A percentile compares a stretch with the other conserved stretches of the same genome.
These are phyloP conservation scores for Hypoxylon lenormandii DNA, from an alignment of 495 filamentous ascomycete species.

Conservation along the genomic window DNA sequence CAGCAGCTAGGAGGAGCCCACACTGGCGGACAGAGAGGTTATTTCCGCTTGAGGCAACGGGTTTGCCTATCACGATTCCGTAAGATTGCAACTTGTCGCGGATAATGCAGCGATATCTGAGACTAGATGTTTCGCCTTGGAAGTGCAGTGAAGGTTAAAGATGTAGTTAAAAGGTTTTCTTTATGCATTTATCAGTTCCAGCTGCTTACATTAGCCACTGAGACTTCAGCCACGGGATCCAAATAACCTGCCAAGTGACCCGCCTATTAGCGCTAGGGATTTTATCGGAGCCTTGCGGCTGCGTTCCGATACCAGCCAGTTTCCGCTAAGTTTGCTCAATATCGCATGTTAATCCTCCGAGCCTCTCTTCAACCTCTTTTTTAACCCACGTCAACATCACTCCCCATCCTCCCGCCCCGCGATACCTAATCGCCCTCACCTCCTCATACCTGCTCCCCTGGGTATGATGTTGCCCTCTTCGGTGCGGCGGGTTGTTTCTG, in stretches of 20 bases:
- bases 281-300: conserved; percentile 33
- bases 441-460: conserved; percentile 27
- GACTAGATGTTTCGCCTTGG: no score
- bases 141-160: no score
- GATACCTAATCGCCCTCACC: conserved; percentile 23
- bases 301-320: conserved; percentile 2
- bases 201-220: conserved; percentile 20
- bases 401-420: conserved; percentile 29
- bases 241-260: not conserved
- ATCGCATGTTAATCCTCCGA: conserved; percentile 35
- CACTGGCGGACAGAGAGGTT: conserved; percentile 5
- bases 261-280: conserved; percentile 19
- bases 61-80: not conserved
- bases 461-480: conserved; percentile 65
- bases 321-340: not conserved
- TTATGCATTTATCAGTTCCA: no score
- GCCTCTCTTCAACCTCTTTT: conserved; percentile 30
- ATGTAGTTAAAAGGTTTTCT: no score
- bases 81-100: conserved; percentile 4
- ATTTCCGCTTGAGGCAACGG: no score
- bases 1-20: no score
- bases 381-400: conserved; percentile 2
- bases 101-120: conserved; percentile 13
- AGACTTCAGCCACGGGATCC: conserved; percentile 11
- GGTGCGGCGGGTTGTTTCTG: conserved; percentile 61